phyloP scores from a whole-genome alignment of 805 yeast species.

The Brettanomyces naardenensis region DNA sequence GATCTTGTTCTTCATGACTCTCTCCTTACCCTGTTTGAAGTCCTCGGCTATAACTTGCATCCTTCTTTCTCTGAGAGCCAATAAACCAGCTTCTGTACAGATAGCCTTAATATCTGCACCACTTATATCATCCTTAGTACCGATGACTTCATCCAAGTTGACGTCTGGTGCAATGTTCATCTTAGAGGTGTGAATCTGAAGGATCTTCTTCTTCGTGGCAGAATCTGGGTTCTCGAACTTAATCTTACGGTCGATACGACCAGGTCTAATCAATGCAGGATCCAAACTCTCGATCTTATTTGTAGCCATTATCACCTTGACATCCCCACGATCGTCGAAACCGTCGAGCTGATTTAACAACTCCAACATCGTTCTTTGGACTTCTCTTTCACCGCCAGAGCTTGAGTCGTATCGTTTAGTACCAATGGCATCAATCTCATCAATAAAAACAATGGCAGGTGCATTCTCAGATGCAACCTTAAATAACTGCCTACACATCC shows the following conservation, averaged over 20 bases:
- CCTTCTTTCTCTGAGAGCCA: conserved; percentile 92
- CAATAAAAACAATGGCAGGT: conserved; percentile 96
- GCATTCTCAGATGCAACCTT: conserved; percentile 96
- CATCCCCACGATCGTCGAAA: conserved; percentile 94
- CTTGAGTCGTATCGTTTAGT: conserved; percentile 91
- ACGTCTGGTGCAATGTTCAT: conserved; percentile 88
- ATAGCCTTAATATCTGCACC: conserved; percentile 98
- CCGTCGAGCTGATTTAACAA: conserved; percentile 93
- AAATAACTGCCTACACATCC: conserved; percentile 88
- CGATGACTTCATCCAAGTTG: conserved; percentile 80
- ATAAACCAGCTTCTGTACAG: conserved; percentile 94
- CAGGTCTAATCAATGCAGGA: conserved; percentile 95
- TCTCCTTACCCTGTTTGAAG: conserved; percentile 87
- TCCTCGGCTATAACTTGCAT: conserved; percentile 96
- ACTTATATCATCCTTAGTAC: conserved; percentile 85
- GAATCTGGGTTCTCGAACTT: conserved; percentile 94
- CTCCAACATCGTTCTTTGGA: conserved; percentile 97
- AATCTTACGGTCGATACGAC: conserved; percentile 93
- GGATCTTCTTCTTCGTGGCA: conserved; percentile 85
- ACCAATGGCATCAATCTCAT: conserved; percentile 98
- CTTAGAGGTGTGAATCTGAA: conserved; percentile 85
- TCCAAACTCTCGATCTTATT: conserved; percentile 90
- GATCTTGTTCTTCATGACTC: conserved; percentile 91
- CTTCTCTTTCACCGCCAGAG: conserved; percentile 95
- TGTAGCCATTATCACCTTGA: conserved; percentile 97